These are phyloP conservation scores for Rhododendron williamsianum DNA, from an alignment of 148 eudicot genomes.

Conservation along the genomic window DNA sequence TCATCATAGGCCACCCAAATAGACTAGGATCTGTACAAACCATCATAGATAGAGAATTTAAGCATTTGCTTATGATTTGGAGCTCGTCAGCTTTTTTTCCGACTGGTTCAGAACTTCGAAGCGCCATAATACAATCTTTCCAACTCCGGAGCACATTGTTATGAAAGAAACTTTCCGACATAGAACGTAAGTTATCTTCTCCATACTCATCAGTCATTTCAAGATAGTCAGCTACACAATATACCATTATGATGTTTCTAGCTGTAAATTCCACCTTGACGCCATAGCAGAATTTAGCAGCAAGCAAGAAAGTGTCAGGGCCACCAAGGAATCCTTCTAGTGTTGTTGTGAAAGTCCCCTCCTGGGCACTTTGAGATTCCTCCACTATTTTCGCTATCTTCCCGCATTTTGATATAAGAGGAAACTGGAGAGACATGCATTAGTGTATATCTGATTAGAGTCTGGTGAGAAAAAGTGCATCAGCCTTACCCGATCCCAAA, in stretches of 20 bases:
- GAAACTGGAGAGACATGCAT: slow-evolving; percentile 60
- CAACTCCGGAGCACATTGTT: slow-evolving; percentile 62
- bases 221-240: slow-evolving; percentile 82
- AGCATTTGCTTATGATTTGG: slow-evolving; percentile 50
- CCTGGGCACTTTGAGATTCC: slow-evolving; percentile 29
- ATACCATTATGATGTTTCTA: slow-evolving; percentile 52
- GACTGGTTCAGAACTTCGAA: slow-evolving; percentile 62
- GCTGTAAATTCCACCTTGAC: slow-evolving; percentile 61
- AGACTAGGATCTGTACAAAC: slow-evolving; percentile 89
- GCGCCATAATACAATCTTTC: slow-evolving; percentile 84
- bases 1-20: slow-evolving; percentile 99
- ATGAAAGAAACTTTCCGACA: slow-evolving; percentile 60
- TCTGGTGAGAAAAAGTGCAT: background rate
- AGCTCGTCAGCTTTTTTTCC: slow-evolving; percentile 55
- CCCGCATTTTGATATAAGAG: slow-evolving; percentile 77
- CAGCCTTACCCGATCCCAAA: background rate
- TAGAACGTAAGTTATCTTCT: slow-evolving; percentile 65
- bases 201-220: slow-evolving; percentile 82
- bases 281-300: slow-evolving; percentile 78
- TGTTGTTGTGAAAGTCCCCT: slow-evolving; percentile 23
- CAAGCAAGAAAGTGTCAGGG: slow-evolving; percentile 51
- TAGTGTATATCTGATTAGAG: background rate
- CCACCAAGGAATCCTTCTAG: slow-evolving; percentile 81
- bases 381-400: slow-evolving; percentile 52
- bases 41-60: slow-evolving; percentile 70